phyloP scores from a whole-genome alignment of 345 rosid species.

The Citrus glauca region DNA sequence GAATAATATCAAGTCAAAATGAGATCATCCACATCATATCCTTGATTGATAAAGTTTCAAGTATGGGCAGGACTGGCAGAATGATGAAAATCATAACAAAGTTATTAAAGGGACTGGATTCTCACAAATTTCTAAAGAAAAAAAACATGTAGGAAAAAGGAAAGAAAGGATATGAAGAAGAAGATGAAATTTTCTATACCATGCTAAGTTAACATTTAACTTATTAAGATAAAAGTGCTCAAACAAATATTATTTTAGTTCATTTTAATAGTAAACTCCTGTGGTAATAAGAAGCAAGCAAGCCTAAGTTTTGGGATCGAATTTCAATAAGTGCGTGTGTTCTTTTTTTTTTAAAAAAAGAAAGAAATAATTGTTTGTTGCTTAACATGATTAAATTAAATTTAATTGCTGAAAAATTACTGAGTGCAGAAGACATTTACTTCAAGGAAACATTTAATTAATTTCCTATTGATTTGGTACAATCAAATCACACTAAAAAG shows the following conservation, averaged over 20 bases:
- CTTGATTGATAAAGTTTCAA: neutral
- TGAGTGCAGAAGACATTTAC: neutral
- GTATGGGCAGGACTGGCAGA: neutral
- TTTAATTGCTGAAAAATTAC: neutral
- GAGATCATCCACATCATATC: neutral
- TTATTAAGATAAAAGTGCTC: too few relatives aligned
- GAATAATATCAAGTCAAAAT: neutral
- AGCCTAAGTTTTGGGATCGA: too few relatives aligned
- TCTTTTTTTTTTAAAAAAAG: too few relatives aligned
- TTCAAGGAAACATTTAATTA: neutral
- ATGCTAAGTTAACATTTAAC: too few relatives aligned
- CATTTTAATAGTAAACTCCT: too few relatives aligned
- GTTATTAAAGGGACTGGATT: neutral
- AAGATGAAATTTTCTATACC: neutral
- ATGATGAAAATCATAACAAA: constrained; percentile 8
- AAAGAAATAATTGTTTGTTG: neutral
- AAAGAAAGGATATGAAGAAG: neutral
- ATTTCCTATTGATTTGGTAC: neutral
- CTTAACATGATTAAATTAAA: neutral
- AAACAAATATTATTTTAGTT: too few relatives aligned
- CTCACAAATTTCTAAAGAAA: neutral
- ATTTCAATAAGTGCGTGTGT: too few relatives aligned
- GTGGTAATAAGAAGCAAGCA: too few relatives aligned
- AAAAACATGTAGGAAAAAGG: too few relatives aligned
- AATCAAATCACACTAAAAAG: neutral